These are phyloP conservation scores for Yamadazyma takamatsuzukensis DNA, from an alignment of 805 yeast species.

Conservation along the genomic window DNA sequence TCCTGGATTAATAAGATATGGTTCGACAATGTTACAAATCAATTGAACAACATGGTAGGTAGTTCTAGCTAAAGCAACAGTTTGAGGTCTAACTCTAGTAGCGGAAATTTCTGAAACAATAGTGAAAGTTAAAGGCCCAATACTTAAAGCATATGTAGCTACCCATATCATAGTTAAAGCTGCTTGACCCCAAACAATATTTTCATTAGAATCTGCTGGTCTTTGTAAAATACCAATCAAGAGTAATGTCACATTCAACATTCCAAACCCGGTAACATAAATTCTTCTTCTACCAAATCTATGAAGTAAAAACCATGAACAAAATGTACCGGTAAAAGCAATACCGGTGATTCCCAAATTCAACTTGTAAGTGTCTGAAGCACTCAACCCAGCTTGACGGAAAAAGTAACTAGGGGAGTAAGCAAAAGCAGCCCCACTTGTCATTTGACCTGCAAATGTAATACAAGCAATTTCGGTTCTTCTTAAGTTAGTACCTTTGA, in stretches of 20 bases:
- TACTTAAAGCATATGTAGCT: slow-evolving; percentile 30
- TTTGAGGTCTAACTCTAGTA: slow-evolving; percentile 33
- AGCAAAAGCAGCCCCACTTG: slow-evolving; percentile 33
- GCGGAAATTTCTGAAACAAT: slow-evolving; percentile 41
- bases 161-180: slow-evolving; percentile 18
- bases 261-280: slow-evolving; percentile 31
- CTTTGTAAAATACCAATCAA: slow-evolving; percentile 35
- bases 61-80: slow-evolving; percentile 29
- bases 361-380: slow-evolving; percentile 25
- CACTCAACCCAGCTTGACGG: slow-evolving; percentile 31
- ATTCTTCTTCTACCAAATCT: slow-evolving; percentile 37
- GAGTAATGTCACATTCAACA: slow-evolving; percentile 31
- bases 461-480: slow-evolving; percentile 41
- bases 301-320: slow-evolving; percentile 27
- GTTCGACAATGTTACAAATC: slow-evolving; percentile 34
- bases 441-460: slow-evolving; percentile 28
- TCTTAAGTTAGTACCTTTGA: slow-evolving; percentile 38
- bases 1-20: slow-evolving; percentile 49
- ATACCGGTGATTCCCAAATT: slow-evolving; percentile 29
- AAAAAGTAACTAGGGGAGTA: slow-evolving; percentile 36
- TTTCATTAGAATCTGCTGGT: slow-evolving; percentile 7
- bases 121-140: slow-evolving; percentile 41
- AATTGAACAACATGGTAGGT: slow-evolving; percentile 23
- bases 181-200: slow-evolving; percentile 17
- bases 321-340: slow-evolving; percentile 19